Conservation (phyloP, 495 filamentous ascomycete species). For the Penicillium pulvis region DNA sequence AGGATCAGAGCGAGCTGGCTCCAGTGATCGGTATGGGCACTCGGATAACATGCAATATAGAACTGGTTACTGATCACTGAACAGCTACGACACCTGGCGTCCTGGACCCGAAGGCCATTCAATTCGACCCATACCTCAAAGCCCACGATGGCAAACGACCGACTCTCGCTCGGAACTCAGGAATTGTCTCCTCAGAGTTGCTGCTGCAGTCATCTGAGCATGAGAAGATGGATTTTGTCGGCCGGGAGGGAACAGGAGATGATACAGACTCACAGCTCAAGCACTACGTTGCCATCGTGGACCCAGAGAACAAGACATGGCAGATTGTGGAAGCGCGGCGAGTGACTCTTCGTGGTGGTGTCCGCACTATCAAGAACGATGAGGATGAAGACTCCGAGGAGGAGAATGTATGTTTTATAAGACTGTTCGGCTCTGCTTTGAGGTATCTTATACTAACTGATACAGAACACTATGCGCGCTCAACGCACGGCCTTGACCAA, state of each 20-base stretch:
- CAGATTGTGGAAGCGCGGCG: conserved; percentile 76
- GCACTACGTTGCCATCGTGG: conserved; percentile 86
- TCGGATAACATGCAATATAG: background rate
- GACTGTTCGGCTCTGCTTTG: background rate
- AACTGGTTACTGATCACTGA: conserved; percentile 13
- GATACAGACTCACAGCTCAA: conserved; percentile 67
- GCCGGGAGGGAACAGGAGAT: conserved; percentile 65
- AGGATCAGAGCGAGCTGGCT: conserved; percentile 58
- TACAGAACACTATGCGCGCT: conserved; percentile 55
- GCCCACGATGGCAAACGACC: conserved; percentile 41
- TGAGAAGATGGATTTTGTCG: conserved; percentile 77
- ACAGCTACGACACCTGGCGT: conserved; percentile 72
- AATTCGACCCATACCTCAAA: conserved; percentile 67
- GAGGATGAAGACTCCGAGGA: conserved; percentile 43
- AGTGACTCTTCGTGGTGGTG: conserved; percentile 66
- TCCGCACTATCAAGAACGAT: conserved; percentile 54
- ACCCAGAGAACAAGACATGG: conserved; percentile 70
- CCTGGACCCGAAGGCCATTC: conserved; percentile 53
- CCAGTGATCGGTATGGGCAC: conserved; percentile 56
- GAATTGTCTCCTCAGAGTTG: conserved; percentile 58
- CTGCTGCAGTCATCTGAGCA: conserved; percentile 80
- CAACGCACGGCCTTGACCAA: conserved; percentile 74
- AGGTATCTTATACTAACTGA: background rate
- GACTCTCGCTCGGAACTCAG: conserved; percentile 42
- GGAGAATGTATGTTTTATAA: conserved; percentile 31